Evolutionary conservation across 148 eudicot genomes (phyloP).

Genomic region (Persicaria maculosa): DNA sequence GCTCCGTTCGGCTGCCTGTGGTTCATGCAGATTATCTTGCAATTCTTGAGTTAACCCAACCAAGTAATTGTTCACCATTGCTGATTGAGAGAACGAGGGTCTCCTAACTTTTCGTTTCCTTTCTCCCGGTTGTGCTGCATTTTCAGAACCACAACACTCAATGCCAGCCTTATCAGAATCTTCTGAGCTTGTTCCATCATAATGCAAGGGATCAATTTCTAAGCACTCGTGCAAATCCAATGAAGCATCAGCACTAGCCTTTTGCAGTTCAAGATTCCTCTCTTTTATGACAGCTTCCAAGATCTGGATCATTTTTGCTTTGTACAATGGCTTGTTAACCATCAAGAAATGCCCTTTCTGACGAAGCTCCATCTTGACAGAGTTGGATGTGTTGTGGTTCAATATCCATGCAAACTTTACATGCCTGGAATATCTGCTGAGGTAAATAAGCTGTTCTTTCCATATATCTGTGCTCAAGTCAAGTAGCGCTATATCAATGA

Average conservation of each 20-base stretch:
- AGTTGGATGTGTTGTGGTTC: constrained; percentile 69
- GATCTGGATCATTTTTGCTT: constrained; percentile 78
- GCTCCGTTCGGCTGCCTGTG: background rate
- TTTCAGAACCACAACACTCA: constrained; percentile 10
- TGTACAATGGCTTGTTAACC: constrained; percentile 84
- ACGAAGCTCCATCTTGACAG: constrained; percentile 64
- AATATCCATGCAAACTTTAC: constrained; percentile 77
- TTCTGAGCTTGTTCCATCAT: constrained; percentile 53
- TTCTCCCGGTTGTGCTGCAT: constrained; percentile 10
- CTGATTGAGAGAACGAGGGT: constrained; percentile 25
- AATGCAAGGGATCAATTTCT: constrained; percentile 48
- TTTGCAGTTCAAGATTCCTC: constrained; percentile 31
- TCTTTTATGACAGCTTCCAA: constrained; percentile 60
- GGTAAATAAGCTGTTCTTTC: constrained; percentile 71
- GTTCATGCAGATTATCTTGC: constrained; percentile 20
- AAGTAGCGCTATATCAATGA: constrained; percentile 64
- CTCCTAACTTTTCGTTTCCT: constrained; percentile 21
- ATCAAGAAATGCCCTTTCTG: constrained; percentile 62
- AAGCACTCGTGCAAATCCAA: constrained; percentile 38
- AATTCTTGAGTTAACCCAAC: constrained; percentile 36
- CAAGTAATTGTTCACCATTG: constrained; percentile 29
- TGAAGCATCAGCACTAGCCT: constrained; percentile 15
- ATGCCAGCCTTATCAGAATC: constrained; percentile 50
- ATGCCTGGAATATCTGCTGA: constrained; percentile 38
- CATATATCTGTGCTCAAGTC: constrained; percentile 72